phyloP scores from a whole-genome alignment of 1,284 basidiomycete species.

The Pholiota adiposa region DNA sequence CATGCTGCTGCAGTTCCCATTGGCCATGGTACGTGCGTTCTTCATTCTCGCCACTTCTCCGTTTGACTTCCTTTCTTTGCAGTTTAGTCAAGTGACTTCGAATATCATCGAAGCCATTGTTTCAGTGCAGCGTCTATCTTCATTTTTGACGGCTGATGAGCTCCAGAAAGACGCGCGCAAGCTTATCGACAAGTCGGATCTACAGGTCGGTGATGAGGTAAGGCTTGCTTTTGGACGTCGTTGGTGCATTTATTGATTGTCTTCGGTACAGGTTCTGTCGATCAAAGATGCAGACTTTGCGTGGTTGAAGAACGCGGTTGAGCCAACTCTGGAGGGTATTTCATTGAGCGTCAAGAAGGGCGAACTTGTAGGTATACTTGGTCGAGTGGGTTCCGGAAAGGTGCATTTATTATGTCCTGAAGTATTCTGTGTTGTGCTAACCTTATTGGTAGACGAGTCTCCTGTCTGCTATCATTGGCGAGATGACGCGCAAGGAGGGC shows the following conservation, averaged over 20 bases:
- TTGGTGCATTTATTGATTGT: background rate
- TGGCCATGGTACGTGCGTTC: constrained; percentile 69
- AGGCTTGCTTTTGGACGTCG: background rate
- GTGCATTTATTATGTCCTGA: constrained; percentile 38
- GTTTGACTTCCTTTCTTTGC: constrained; percentile 4
- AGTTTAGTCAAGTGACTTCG: constrained; percentile 75
- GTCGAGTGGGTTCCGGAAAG: constrained; percentile 94
- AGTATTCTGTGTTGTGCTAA: background rate
- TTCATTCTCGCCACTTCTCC: background rate
- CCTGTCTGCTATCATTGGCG: constrained; percentile 82
- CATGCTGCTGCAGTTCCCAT: constrained; percentile 87
- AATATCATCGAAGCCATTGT: constrained; percentile 88
- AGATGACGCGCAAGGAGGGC: constrained; percentile 84
- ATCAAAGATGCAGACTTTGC: constrained; percentile 79
- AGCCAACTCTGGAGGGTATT: constrained; percentile 79
- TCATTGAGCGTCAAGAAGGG: constrained; percentile 80
- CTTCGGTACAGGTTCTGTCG: constrained; percentile 54
- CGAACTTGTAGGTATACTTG: constrained; percentile 87
- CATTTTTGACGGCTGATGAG: constrained; percentile 82
- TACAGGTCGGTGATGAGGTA: constrained; percentile 68
- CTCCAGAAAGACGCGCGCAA: constrained; percentile 78
- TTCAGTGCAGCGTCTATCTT: constrained; percentile 79
- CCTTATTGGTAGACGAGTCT: constrained; percentile 70
- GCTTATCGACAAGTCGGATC: constrained; percentile 45
- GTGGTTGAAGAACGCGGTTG: constrained; percentile 65